Percentiles rank a stretch among this genome's conserved stretches.
phyloP scores from a whole-genome alignment of 495 filamentous ascomycete species.

The Podospora fimiseda region DNA sequence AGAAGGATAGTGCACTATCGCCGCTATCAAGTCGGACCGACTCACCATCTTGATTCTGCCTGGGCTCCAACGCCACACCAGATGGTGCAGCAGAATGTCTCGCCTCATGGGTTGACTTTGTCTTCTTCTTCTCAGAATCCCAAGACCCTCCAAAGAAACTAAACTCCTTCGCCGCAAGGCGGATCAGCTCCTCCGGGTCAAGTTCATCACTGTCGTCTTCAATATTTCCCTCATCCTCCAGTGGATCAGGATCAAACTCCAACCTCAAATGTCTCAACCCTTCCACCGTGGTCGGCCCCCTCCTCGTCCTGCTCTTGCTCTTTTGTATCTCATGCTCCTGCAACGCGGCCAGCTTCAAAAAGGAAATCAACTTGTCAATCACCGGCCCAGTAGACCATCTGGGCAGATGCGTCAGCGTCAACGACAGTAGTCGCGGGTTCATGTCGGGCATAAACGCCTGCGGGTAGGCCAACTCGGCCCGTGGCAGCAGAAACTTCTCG shows the following conservation, averaged over 20 bases:
- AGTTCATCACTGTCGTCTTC: constrained; percentile 17
- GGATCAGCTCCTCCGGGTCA: constrained; percentile 21
- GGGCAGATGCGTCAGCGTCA: constrained; percentile 37
- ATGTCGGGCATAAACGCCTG: constrained; percentile 37
- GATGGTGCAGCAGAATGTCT: neutral
- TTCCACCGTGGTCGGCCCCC: constrained; percentile 22
- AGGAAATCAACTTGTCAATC: constrained; percentile 28
- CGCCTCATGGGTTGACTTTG: neutral
- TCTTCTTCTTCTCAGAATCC: constrained; percentile 2
- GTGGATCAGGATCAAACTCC: constrained; percentile 34
- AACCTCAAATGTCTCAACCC: constrained; percentile 40
- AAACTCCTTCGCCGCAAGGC: constrained; percentile 25
- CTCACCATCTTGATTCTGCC: neutral
- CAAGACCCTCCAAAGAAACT: constrained; percentile 25
- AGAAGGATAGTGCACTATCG: neutral
- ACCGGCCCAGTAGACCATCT: constrained; percentile 35
- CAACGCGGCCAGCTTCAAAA: constrained; percentile 32
- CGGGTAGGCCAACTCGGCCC: constrained; percentile 34
- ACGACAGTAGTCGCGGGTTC: constrained; percentile 37
- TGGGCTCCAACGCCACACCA: neutral
- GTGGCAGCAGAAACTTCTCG: constrained; percentile 31
- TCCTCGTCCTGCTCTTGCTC: neutral
- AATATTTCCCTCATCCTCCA: constrained; percentile 23
- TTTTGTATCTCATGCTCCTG: constrained; percentile 35
- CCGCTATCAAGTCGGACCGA: constrained; percentile 4